Base-by-base conservation (phyloP, 345 rosid genomes). In the Hibiscus syriacus region DNA sequence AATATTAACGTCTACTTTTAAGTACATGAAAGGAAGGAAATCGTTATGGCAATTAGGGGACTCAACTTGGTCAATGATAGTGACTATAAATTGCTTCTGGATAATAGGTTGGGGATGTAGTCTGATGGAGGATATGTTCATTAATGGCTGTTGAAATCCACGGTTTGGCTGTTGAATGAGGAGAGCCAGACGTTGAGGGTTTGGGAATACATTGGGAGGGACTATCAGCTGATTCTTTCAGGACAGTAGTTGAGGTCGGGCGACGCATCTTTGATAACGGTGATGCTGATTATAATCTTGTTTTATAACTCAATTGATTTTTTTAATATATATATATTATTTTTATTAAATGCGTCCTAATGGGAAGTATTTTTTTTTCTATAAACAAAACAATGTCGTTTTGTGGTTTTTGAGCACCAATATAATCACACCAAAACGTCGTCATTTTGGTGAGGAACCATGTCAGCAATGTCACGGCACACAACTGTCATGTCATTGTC, bases 231-330 rank as follows among this genome's bases (percentile, higher is more conserved):
- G 67, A 84, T 94, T 0, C 84, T 91, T 38, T 92, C 82, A 0
- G 99, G 99, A 25, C 99, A 91, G 65, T 94, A 98, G 3, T 69
- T 94, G 30, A 98, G 98, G 0, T 94, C 99, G 0, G 98, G 98
- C 10, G 90, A 91, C 49, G 99, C 96, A 19, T 70, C 98, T 2
- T 68, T 94, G 53, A 54, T 82, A 82, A 73, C 92, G 3, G 55
- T 83, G 10, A 53, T 86, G 62, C 87, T 72, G 6, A 90, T 83
- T 30, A 86, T n/a, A n/a, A n/a, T n/a, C n/a, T n/a, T n/a, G n/a
- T n/a, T n/a, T n/a, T n/a, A n/a, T n/a, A n/a, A n/a, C n/a, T n/a
- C n/a, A n/a, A n/a, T n/a, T n/a, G n/a, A n/a, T n/a, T n/a, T n/a
- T n/a, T n/a, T n/a, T n/a, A n/a, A n/a, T n/a, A n/a, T n/a, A n/a